These are phyloP conservation scores for Fagus crenata DNA, from an alignment of 306 rosid genomes.

Conservation along the genomic window DNA sequence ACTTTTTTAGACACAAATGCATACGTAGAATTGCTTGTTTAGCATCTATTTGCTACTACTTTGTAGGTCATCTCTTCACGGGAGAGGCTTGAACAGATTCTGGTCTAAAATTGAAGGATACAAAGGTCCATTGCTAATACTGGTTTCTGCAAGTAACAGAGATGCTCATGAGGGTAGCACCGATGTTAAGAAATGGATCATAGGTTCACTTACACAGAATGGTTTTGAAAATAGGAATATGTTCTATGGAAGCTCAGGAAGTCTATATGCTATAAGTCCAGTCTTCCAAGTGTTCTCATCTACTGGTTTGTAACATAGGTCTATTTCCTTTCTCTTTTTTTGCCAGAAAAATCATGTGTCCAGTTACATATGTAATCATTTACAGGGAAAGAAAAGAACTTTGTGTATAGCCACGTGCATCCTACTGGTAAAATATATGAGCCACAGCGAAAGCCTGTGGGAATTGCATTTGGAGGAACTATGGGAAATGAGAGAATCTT, in stretches of 20 bases:
- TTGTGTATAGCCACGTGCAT: constrained; percentile 85
- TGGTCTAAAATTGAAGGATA: constrained; percentile 85
- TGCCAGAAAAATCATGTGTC: neutral
- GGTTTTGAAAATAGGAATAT: constrained; percentile 72
- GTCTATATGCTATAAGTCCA: constrained; percentile 72
- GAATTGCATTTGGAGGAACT: constrained; percentile 86
- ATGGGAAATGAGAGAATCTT: constrained; percentile 68
- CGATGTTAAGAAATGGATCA: constrained; percentile 58
- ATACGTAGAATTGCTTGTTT: constrained; percentile 13
- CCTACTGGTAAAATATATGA: constrained; percentile 64
- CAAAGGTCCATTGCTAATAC: constrained; percentile 71
- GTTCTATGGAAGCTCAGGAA: constrained; percentile 83
- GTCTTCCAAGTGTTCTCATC: constrained; percentile 62
- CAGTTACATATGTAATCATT: constrained; percentile 23
- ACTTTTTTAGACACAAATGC: neutral
- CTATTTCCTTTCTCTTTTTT: constrained; percentile 27
- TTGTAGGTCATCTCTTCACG: constrained; percentile 79
- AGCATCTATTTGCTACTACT: constrained; percentile 25
- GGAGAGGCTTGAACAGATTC: constrained; percentile 88
- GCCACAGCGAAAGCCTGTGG: constrained; percentile 70
- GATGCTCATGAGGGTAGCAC: constrained; percentile 44
- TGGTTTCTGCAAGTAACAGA: constrained; percentile 62
- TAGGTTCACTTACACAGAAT: constrained; percentile 63
- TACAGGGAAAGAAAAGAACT: constrained; percentile 93
- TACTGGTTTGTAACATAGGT: constrained; percentile 49